These are phyloP conservation scores for baker's yeast (Saccharomyces cerevisiae) DNA, from an alignment of 805 yeast genomes.

Conservation along the genomic window DNA sequence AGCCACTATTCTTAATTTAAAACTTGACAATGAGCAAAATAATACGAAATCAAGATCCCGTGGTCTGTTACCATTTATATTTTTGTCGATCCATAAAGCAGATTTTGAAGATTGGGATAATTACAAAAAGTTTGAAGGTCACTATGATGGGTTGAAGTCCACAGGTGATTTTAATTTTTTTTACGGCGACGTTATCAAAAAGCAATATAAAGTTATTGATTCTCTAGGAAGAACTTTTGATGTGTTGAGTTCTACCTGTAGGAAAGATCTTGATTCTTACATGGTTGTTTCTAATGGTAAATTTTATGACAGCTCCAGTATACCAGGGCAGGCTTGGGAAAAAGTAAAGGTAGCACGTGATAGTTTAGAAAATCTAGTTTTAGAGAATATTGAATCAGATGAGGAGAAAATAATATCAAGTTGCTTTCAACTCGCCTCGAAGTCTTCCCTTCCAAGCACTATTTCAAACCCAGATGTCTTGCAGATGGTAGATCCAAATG, in stretches of 20 bases:
- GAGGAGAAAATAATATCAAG: slow-evolving; percentile 35
- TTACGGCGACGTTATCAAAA: slow-evolving; percentile 28
- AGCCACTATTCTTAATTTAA: slow-evolving; percentile 67
- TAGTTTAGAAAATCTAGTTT: slow-evolving; percentile 32
- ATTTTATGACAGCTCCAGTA: slow-evolving; percentile 18
- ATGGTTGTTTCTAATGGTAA: slow-evolving; percentile 29
- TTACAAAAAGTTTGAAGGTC: slow-evolving; percentile 17
- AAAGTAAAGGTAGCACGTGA: slow-evolving; percentile 54
- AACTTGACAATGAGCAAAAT: slow-evolving; percentile 38
- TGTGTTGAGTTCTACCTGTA: slow-evolving; percentile 23
- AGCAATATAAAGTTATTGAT: slow-evolving; percentile 22
- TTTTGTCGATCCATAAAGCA: slow-evolving; percentile 25
- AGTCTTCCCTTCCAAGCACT: slow-evolving; percentile 29
- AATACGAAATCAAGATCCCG: slow-evolving; percentile 29
- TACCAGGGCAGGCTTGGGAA: slow-evolving; percentile 56
- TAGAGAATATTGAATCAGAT: slow-evolving; percentile 5
- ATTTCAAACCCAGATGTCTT: background rate
- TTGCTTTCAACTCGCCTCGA: slow-evolving; percentile 50
- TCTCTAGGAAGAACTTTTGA: slow-evolving; percentile 25
- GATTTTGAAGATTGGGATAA: slow-evolving; percentile 22
- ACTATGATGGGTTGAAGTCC: slow-evolving; percentile 12
- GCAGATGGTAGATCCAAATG: slow-evolving; percentile 22
- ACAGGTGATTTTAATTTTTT: slow-evolving; percentile 32
- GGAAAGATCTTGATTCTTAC: slow-evolving; percentile 11
- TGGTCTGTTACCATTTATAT: slow-evolving; percentile 39